phyloP scores from a whole-genome alignment of 1,284 basidiomycete genomes.

The Porogramme epimiltina region DNA sequence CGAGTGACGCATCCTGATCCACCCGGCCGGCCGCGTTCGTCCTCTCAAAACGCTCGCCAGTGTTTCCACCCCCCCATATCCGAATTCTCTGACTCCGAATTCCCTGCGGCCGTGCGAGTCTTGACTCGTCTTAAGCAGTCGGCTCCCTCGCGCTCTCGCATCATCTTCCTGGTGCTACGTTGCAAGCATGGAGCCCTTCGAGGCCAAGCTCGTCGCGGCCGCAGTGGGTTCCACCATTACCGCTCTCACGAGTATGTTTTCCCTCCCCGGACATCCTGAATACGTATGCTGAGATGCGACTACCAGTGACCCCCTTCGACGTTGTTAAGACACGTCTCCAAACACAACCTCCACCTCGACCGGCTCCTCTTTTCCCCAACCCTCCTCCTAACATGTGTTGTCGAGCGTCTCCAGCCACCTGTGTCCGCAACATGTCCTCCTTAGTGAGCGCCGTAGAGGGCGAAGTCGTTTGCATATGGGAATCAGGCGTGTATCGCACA shows the following conservation, averaged over 20 bases:
- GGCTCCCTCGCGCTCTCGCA: constrained; percentile 1
- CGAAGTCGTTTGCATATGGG: constrained; percentile 76
- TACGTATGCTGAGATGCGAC: constrained; percentile 1
- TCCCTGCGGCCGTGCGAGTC: constrained; percentile 15
- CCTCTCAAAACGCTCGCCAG: constrained; percentile 1
- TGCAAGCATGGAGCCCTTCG: constrained; percentile 63
- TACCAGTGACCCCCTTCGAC: constrained; percentile 93
- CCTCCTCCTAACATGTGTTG: constrained; percentile 63
- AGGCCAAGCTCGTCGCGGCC: constrained; percentile 82
- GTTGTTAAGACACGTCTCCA: constrained; percentile 93
- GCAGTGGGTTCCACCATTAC: constrained; percentile 81
- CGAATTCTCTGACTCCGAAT: constrained; percentile 1
- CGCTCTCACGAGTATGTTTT: constrained; percentile 74
- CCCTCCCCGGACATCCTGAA: neutral
- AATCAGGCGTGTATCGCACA: constrained; percentile 65
- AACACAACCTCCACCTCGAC: constrained; percentile 62
- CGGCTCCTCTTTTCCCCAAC: constrained; percentile 49
- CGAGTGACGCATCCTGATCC: constrained; percentile 23
- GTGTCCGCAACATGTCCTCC: constrained; percentile 80
- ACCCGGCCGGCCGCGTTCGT: constrained; percentile 13
- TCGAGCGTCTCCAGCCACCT: constrained; percentile 51
- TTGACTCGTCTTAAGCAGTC: constrained; percentile 8
- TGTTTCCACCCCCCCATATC: neutral
- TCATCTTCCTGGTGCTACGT: neutral
- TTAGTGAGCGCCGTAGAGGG: constrained; percentile 54